Evolutionary conservation across 495 filamentous ascomycete genomes (phyloP), one percentile per base, ranked within the genome.

Genomic region (Annulohypoxylon stygium): DNA sequence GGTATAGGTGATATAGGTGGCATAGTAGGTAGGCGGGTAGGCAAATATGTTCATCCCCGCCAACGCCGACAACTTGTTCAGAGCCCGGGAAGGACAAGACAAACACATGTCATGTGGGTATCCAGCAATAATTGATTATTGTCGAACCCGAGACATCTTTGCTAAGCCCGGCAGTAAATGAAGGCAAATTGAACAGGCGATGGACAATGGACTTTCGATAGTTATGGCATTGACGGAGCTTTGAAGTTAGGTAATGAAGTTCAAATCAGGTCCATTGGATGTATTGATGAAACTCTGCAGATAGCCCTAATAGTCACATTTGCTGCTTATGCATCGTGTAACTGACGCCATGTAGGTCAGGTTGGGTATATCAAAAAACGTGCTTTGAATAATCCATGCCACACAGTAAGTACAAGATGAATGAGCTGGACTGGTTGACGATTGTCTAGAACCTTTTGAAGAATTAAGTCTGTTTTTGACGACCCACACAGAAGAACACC

Each of bases 371-470:
- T 67, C 20, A 11, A 16, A 69, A 69, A 69, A 55, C 65, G 34
- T 69, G 57, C 64, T 58, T 45, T 45, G 33, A 23, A 50, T 71
- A 16, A 43, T 54, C 48, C 47, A 61, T 61, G 62, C 25, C 57
- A 43, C 16, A 48, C 16, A 48, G 26, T 59, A 59, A 20, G 55
- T 16, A 23, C 14, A 34, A 65, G 59, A 73, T 65, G 54, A 61
- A 18, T 69, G 50, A 58, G 55, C 65, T 67, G 58, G 61, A 60
- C 60, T 66, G 66, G 55, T 20, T 61, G 65, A 57, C n/a, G 50
- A 59, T 64, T 70, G 71, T 74, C 67, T 70, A 70, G 71, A 70
- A 61, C 71, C 37, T 67, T 74, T 54, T 61, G 14, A 48, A 48
- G 67, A 66, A 58, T 12, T 48, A 55, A 60, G 50, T 51, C 57